A percentile compares a stretch with the other conserved stretches of the same genome.
These are phyloP conservation scores for Penicillium cataractarum DNA, from an alignment of 495 filamentous ascomycete species.

Conservation along the genomic window DNA sequence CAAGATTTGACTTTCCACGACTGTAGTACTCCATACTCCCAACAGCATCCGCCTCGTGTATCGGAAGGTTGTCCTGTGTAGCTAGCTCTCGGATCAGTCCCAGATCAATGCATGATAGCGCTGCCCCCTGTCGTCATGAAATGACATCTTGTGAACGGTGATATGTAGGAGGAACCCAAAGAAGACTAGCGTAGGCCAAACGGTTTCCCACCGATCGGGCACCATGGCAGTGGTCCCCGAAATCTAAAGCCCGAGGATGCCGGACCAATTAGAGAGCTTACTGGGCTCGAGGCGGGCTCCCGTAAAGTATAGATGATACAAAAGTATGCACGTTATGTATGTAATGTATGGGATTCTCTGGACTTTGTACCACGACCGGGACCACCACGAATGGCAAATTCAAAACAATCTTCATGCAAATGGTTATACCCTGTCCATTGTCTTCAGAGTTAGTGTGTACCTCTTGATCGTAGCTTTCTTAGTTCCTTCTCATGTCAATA, in stretches of 20 bases:
- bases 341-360: neutral
- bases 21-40: neutral
- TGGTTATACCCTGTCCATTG: neutral
- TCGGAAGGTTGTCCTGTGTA: neutral
- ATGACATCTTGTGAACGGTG: neutral
- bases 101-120: neutral
- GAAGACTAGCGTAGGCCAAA: conserved; percentile 8
- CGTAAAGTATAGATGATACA: neutral
- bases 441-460: neutral
- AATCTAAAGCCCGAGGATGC: conserved; percentile 28
- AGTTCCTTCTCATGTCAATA: neutral
- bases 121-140: neutral
- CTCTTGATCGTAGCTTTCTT: neutral
- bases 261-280: conserved; percentile 18
- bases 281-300: neutral
- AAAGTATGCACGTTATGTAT: neutral
- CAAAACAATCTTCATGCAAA: conserved; percentile 5
- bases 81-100: neutral
- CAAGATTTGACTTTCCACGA: neutral
- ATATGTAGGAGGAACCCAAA: conserved; percentile 9
- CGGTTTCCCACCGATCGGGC: conserved; percentile 34
- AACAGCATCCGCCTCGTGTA: neutral
- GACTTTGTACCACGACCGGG: neutral
- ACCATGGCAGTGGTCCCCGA: conserved; percentile 36
- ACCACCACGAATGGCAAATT: conserved; percentile 2